A percentile compares a stretch with the other conserved stretches of the same genome.
Evolutionary conservation across 768 basidiomycete genomes (phyloP).

Genomic region (Neoboletus brunneissimus): DNA sequence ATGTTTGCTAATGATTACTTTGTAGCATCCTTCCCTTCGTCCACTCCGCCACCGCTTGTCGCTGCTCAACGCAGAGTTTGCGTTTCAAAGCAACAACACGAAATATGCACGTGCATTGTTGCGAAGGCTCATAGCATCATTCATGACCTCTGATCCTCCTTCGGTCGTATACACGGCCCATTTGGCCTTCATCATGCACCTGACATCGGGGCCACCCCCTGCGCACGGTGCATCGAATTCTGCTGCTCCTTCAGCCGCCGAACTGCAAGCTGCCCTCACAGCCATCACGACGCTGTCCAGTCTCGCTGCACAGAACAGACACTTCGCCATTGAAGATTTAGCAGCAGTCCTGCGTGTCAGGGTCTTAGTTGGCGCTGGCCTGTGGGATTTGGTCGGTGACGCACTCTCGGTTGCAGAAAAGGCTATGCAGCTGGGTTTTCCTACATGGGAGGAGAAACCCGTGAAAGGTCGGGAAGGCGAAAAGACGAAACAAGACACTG

Average conservation of each 20-base stretch:
- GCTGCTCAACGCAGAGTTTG: conserved; percentile 58
- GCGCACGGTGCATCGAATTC: conserved; percentile 1
- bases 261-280: conserved; percentile 31
- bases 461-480: background rate
- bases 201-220: conserved; percentile 28
- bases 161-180: conserved; percentile 54
- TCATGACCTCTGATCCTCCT: conserved; percentile 47
- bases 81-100: conserved; percentile 42
- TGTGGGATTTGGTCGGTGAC: conserved; percentile 51
- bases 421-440: conserved; percentile 42
- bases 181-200: conserved; percentile 50
- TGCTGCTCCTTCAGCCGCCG: conserved; percentile 6
- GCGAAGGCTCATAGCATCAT: conserved; percentile 50
- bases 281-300: conserved; percentile 35
- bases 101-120: conserved; percentile 62
- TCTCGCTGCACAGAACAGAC: conserved; percentile 32
- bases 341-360: conserved; percentile 56
- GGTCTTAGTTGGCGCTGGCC: conserved; percentile 49
- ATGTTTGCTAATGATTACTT: conserved; percentile 1
- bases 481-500: conserved; percentile 11
- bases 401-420: conserved; percentile 51
- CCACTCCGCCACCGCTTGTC: conserved; percentile 58
- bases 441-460: conserved; percentile 7
- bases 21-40: conserved; percentile 63
- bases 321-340: conserved; percentile 47